Conservation (phyloP, 345 rosid species). For the Salix brachista region DNA sequence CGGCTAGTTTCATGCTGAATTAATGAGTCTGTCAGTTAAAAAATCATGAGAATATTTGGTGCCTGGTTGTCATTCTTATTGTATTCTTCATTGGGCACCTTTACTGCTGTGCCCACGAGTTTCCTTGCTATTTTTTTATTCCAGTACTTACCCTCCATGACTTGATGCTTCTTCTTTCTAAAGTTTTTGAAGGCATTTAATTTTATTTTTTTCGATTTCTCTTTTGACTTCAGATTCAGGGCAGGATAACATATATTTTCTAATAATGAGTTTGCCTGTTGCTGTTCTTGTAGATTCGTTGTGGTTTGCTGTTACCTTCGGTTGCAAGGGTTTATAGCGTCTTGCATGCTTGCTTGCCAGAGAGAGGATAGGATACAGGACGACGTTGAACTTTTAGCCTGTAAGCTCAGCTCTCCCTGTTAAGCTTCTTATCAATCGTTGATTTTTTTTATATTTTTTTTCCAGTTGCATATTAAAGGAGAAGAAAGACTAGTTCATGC, state of each 20-base stretch:
- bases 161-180: neutral
- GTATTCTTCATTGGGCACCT: neutral
- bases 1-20: neutral
- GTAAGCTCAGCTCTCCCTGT: neutral
- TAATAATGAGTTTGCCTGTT: neutral
- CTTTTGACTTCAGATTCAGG: neutral
- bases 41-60: neutral
- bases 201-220: neutral
- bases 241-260: neutral
- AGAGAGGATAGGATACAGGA: neutral
- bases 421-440: neutral
- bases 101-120: neutral
- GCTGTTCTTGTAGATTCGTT: neutral
- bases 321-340: neutral
- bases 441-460: neutral
- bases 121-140: neutral
- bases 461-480: neutral
- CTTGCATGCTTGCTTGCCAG: neutral
- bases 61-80: neutral
- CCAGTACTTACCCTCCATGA: neutral
- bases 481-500: too few species aligned
- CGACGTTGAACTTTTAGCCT: neutral
- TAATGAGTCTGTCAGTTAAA: neutral
- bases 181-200: neutral
- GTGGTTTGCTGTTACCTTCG: neutral